Base-by-base conservation (phyloP, 192 early-diverging fungal species). In the Entomortierella lignicola region DNA sequence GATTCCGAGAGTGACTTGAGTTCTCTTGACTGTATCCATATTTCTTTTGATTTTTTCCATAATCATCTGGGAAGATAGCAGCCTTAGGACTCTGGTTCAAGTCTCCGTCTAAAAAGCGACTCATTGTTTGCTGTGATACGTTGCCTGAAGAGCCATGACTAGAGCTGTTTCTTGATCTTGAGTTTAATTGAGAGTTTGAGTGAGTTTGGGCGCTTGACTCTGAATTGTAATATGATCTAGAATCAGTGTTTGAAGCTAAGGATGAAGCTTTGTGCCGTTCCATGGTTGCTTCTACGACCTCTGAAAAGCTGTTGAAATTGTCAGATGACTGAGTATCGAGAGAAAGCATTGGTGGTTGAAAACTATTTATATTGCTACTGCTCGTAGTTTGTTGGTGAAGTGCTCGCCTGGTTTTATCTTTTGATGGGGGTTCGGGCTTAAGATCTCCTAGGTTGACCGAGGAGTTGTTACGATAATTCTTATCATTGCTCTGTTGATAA, bases 241-340 rank as follows among this genome's bases (percentile, higher is more conserved):
- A 77, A 2, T 37, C 11, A 5, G 48, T 41, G 41, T 53, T 57
- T 7, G 61, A 47, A 12, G 63, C 61, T 21, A n/a, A n/a, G n/a
- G n/a, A n/a, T n/a, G 66, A 69, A 2, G 55, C 54, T 15, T 23
- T 53, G 34, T 64, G 66, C 4, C 55, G 56, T 18, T 39, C 69
- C 60, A 77, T 77, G 15, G 66, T 32, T 0, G 66, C 63, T 30
- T 79, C 75, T 1, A 79, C 68, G 0, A 70, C 67, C 25, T 69
- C 68, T 21, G 68, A 32, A 29, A 79, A 79, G 18, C 43, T 59
- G 23, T 39, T 41, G 10, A 60, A 50, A 2, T 64, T 50, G 7
- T 57, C 58, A 18, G 61, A 62, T 12, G 72, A 52, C 7, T 68
- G 73, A 25, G 66, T 23, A 10, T 77, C 73, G 26, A 77, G 37